Evolutionary conservation across 768 basidiomycete species (phyloP), one percentile per base, ranked within the genome.

Genomic region (Lactifluus echinatus): DNA sequence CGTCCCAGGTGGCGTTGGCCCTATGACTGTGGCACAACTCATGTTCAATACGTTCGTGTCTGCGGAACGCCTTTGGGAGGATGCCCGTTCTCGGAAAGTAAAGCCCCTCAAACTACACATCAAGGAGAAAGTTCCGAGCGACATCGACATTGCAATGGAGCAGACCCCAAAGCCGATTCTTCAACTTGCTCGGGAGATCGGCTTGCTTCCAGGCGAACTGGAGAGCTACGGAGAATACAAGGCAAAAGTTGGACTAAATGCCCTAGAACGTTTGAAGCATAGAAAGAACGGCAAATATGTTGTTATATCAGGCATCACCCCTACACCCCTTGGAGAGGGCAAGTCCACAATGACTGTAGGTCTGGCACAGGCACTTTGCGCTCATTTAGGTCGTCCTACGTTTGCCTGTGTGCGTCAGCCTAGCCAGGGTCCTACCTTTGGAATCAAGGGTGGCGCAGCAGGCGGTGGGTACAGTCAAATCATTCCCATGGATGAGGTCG

Each of bases 1-100:
- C 21, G 96, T 99, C 24, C 96, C 96, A 0, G 96, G 96, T 70
- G 96, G 96, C 56, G 96, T 99, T 51, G 96, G 96, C 12, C 96
- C 96, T n/a, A 96, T 98, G 94, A 99, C 96, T 14, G 96, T 99
- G 56, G 96, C 96, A 21, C 79, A 97, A 76, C 83, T 99, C 61
- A 97, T 99, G 94, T 80, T 84, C 67, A 99, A 98, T 73, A 95
- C 94, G 1, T 74, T 92, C 63, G 75, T 78, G 61, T 87, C 92
- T 47, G 93, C 94, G 23, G 80, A 89, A 69, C 83, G 89, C 50
- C 78, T 83, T 50, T 93, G 88, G 79, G 81, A 87, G 62, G 76
- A 81, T 50, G 72, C 80, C 43, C 80, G 84, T 47, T 69, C 78
- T 12, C 79, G 83, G 55, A 85, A 83, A 66, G 71, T 93, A 69